phyloP scores from a whole-genome alignment of 768 basidiomycete genomes.

The Clitopilus passeckerianus region DNA sequence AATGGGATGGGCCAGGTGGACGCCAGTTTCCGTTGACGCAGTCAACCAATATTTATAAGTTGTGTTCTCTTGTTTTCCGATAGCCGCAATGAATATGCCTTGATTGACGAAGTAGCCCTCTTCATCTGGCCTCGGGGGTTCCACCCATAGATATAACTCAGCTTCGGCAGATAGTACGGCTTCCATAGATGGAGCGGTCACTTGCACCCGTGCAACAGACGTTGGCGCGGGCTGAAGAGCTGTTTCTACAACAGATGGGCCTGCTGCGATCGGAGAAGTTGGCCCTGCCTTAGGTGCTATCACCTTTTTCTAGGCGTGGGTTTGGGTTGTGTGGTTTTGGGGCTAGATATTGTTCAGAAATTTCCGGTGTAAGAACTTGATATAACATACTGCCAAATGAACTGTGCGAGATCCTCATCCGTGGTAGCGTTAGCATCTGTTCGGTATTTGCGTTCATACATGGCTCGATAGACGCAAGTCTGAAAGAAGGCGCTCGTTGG shows the following conservation, averaged over 20 bases:
- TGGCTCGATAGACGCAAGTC: slow-evolving; percentile 90
- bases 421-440: slow-evolving; percentile 60
- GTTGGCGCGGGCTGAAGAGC: neutral
- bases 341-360: slow-evolving; percentile 18
- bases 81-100: slow-evolving; percentile 47
- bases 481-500: slow-evolving; percentile 89
- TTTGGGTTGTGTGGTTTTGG: slow-evolving; percentile 26
- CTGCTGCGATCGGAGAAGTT: slow-evolving; percentile 3
- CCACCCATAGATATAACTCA: slow-evolving; percentile 61
- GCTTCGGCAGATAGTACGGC: slow-evolving; percentile 39
- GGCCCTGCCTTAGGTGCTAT: slow-evolving; percentile 15
- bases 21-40: slow-evolving; percentile 44
- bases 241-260: neutral
- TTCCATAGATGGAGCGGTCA: slow-evolving; percentile 20
- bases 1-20: slow-evolving; percentile 58
- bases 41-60: slow-evolving; percentile 56
- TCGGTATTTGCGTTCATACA: slow-evolving; percentile 92
- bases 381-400: slow-evolving; percentile 73
- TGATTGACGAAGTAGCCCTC: slow-evolving; percentile 38
- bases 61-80: slow-evolving; percentile 39
- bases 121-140: slow-evolving; percentile 25
- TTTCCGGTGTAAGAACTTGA: neutral
- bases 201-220: neutral
- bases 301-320: slow-evolving; percentile 26
- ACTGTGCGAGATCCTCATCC: slow-evolving; percentile 70